Conservation (phyloP, 2,329 filamentous ascomycete species). For the Colletotrichum chrysophilum region DNA sequence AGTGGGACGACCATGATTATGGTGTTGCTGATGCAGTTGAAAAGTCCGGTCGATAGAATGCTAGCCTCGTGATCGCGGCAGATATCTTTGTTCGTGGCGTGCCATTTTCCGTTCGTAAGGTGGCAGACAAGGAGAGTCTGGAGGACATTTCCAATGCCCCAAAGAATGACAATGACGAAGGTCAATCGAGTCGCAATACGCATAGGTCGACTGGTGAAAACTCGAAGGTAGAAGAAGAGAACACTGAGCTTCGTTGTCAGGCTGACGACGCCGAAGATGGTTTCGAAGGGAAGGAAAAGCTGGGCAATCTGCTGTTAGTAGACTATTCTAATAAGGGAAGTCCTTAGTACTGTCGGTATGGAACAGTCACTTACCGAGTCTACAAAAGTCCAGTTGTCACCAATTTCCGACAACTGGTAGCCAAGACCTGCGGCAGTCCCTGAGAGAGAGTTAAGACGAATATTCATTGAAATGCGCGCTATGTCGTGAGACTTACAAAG, state of each 20-base stretch:
- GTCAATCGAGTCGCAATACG: slow-evolving; percentile 30
- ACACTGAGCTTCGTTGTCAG: slow-evolving; percentile 45
- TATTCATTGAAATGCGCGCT: neutral
- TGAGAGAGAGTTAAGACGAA: neutral
- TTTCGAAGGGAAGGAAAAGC: slow-evolving; percentile 41
- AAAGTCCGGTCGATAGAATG: slow-evolving; percentile 43
- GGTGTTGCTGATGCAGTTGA: slow-evolving; percentile 44
- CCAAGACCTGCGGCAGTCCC: slow-evolving; percentile 29
- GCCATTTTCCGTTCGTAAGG: slow-evolving; percentile 16
- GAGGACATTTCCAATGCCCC: slow-evolving; percentile 29
- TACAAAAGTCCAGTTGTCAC: neutral
- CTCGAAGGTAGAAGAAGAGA: slow-evolving; percentile 46
- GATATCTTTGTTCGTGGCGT: slow-evolving; percentile 29
- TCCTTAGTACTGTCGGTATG: too few relatives aligned
- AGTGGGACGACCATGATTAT: slow-evolving; percentile 42
- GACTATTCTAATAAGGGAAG: too few relatives aligned
- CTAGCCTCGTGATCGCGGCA: slow-evolving; percentile 41
- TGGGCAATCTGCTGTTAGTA: neutral
- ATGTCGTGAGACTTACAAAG: slow-evolving; percentile 29
- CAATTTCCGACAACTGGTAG: slow-evolving; percentile 14
- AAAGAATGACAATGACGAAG: slow-evolving; percentile 26
- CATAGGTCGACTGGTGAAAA: slow-evolving; percentile 38
- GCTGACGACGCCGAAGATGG: slow-evolving; percentile 39
- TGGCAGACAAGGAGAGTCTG: slow-evolving; percentile 30
- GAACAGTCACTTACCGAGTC: neutral